Percentiles rank a stretch among this genome's conserved stretches.
Conservation (phyloP, 2,329 filamentous ascomycete genomes). For the Exophiala spinifera region DNA sequence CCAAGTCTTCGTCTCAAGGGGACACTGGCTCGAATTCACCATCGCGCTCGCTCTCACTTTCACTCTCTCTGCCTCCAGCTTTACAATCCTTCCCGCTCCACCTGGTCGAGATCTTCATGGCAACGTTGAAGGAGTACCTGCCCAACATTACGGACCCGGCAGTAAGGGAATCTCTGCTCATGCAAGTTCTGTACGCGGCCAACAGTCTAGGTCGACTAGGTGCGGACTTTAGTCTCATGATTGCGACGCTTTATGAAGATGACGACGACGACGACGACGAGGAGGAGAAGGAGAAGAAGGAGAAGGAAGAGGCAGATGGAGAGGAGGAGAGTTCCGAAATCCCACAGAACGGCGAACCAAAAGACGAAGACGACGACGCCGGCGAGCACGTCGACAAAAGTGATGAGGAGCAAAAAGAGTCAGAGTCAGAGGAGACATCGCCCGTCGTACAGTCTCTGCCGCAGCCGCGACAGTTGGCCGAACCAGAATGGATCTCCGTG, state of each 20-base stretch:
- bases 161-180: conserved; percentile 54
- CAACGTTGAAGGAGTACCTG: conserved; percentile 50
- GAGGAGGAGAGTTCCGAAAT: background rate
- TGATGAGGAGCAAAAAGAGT: conserved; percentile 74
- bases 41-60: conserved; percentile 33
- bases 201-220: conserved; percentile 85
- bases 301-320: background rate
- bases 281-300: conserved; percentile 37
- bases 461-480: conserved; percentile 35
- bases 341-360: background rate
- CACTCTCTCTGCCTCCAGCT: conserved; percentile 65
- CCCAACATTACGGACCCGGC: conserved; percentile 29
- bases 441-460: background rate
- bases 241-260: conserved; percentile 56
- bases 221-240: conserved; percentile 86
- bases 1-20: too few species aligned
- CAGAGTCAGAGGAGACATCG: conserved; percentile 37
- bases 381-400: conserved; percentile 29
- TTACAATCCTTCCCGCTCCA: conserved; percentile 81
- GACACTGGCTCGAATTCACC: background rate
- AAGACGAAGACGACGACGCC: conserved; percentile 19
- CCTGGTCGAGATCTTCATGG: conserved; percentile 74
- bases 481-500: conserved; percentile 29
- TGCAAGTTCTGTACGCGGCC: conserved; percentile 46
- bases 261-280: conserved; percentile 28